phyloP scores from a whole-genome alignment of 345 rosid genomes.

The Eucalyptus grandis region DNA sequence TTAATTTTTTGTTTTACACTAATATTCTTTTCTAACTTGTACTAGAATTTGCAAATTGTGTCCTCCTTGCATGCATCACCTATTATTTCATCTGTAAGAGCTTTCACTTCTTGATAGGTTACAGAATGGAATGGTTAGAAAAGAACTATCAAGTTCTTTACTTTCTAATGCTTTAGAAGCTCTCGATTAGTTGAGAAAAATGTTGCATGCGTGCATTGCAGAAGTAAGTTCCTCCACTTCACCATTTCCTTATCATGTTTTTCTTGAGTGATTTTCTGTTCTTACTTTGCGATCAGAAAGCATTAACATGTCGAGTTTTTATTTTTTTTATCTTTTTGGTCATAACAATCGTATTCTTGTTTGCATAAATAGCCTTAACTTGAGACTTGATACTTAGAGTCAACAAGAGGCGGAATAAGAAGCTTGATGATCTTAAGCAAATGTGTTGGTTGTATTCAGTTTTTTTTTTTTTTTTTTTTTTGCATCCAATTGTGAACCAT shows the following conservation, averaged over 20 bases:
- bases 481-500: background rate
- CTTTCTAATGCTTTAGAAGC: slow-evolving; percentile 45
- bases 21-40: background rate
- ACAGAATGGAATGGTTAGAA: slow-evolving; percentile 24
- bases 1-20: background rate
- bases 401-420: background rate
- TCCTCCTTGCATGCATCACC: background rate
- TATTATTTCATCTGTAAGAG: background rate
- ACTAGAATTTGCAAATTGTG: background rate
- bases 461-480: background rate
- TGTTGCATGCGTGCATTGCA: slow-evolving; percentile 47
- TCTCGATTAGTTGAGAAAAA: slow-evolving; percentile 21
- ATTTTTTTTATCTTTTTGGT: too few relatives aligned
- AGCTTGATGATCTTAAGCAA: background rate
- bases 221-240: slow-evolving; percentile 31
- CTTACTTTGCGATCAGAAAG: background rate
- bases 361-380: background rate
- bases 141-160: slow-evolving; percentile 7
- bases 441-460: background rate
- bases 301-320: background rate
- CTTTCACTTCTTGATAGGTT: slow-evolving; percentile 1
- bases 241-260: background rate
- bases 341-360: background rate
- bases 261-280: background rate
- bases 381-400: background rate